Percentiles rank a stretch among this genome's conserved stretches.
Conservation (phyloP, 179 eudicot species). For the Sideroxylon spinosum region DNA sequence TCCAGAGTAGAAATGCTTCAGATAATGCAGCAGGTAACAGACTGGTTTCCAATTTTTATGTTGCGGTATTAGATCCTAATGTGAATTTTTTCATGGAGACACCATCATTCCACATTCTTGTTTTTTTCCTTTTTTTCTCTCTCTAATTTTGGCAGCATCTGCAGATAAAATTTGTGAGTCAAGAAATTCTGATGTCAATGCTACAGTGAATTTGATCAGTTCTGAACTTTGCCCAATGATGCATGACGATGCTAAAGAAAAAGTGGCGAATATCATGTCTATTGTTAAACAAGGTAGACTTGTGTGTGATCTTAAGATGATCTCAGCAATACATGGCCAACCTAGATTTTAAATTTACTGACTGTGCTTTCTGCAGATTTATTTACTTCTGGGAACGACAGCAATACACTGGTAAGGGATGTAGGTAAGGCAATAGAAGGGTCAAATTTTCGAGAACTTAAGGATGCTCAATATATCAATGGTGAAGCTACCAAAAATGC, state of each 20-base stretch:
- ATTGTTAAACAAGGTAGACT: constrained; percentile 16
- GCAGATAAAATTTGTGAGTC: constrained; percentile 7
- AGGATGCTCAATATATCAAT: neutral
- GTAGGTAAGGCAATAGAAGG: constrained; percentile 7
- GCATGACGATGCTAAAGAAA: neutral
- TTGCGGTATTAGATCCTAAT: neutral
- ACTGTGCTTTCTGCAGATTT: constrained; percentile 14
- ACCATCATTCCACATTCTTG: neutral
- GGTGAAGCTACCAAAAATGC: constrained; percentile 3
- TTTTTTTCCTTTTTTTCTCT: neutral
- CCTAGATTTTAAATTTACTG: neutral
- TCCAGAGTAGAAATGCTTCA: constrained; percentile 12
- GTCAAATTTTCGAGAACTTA: neutral
- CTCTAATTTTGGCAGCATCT: constrained; percentile 12
- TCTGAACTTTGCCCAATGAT: constrained; percentile 10
- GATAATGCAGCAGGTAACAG: constrained; percentile 8
- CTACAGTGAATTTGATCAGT: neutral
- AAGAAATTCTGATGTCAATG: constrained; percentile 8
- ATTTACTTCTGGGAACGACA: neutral
- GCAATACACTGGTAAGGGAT: neutral
- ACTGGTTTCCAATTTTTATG: constrained; percentile 17
- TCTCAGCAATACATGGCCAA: neutral
- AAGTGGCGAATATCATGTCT: neutral
- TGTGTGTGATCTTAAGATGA: neutral
- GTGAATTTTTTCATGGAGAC: neutral